phyloP scores from a whole-genome alignment of 441 rosid species.

The Capsella rubella region DNA sequence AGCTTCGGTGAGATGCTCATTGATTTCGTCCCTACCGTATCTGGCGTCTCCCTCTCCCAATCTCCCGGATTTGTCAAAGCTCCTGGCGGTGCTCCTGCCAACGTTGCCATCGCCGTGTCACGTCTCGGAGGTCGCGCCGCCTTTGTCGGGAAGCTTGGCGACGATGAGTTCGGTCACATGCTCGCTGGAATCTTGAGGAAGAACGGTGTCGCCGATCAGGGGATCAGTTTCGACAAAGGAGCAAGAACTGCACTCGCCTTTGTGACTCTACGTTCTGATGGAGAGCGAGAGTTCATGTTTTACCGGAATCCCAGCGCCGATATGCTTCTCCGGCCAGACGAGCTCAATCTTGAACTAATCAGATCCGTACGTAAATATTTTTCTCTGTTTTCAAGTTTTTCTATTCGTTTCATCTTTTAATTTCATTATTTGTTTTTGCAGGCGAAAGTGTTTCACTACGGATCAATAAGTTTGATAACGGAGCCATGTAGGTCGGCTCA shows the following conservation, averaged over 20 bases:
- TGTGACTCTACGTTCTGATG: conserved; percentile 54
- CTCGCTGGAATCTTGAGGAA: conserved; percentile 54
- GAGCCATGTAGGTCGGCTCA: conserved; percentile 63
- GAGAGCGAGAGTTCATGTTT: conserved; percentile 61
- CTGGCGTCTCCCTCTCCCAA: conserved; percentile 59
- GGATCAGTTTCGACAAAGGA: conserved; percentile 52
- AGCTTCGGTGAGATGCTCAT: conserved; percentile 63
- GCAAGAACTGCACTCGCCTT: conserved; percentile 67
- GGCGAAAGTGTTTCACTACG: conserved; percentile 60
- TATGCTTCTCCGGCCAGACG: conserved; percentile 61
- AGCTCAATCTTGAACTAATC: conserved; percentile 54
- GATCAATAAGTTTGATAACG: conserved; percentile 61
- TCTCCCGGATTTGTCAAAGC: conserved; percentile 58
- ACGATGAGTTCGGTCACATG: conserved; percentile 62
- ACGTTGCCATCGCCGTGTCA: conserved; percentile 57
- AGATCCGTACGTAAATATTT: conserved; percentile 44
- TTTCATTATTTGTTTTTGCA: conserved; percentile 15
- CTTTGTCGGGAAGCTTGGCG: conserved; percentile 60
- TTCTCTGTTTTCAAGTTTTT: conserved; percentile 9
- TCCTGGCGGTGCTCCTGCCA: conserved; percentile 69
- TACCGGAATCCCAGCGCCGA: conserved; percentile 63
- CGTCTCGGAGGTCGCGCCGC: conserved; percentile 60
- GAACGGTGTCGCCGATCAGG: conserved; percentile 51
- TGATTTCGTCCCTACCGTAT: conserved; percentile 56
- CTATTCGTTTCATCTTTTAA: neutral